Evolutionary conservation across 139 green algal species (phyloP).

Genomic region (Coelastrella sp.): DNA sequence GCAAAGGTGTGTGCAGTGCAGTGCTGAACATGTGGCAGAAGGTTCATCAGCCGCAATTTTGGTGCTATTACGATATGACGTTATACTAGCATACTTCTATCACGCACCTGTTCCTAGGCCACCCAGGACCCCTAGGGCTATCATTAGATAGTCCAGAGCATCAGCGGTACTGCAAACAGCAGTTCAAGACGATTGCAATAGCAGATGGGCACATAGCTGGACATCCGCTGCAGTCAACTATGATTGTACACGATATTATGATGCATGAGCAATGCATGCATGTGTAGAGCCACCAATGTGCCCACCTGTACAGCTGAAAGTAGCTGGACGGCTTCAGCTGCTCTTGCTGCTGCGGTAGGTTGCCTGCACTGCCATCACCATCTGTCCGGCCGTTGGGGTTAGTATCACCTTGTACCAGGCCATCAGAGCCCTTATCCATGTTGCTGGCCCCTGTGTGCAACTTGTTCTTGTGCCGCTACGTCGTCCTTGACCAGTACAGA

Average conservation of each 20-base stretch:
- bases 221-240: background rate
- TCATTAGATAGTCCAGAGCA: constrained; percentile 48
- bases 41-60: too few relatives aligned
- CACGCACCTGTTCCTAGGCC: constrained; percentile 34
- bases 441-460: background rate
- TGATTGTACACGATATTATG: background rate
- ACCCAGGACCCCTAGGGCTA: constrained; percentile 47
- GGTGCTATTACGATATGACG: too few relatives aligned
- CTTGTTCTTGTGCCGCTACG: too few relatives aligned
- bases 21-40: background rate
- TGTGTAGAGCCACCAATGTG: background rate
- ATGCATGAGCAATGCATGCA: background rate
- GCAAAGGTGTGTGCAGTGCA: background rate
- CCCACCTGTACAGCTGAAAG: constrained; percentile 43
- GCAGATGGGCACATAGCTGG: too few relatives aligned
- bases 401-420: background rate
- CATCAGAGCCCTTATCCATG: background rate
- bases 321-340: constrained; percentile 14
- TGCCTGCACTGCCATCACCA: background rate
- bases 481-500: too few relatives aligned
- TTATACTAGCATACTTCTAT: background rate
- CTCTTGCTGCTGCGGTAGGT: background rate
- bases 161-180: constrained; percentile 51
- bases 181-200: background rate
- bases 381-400: background rate